phyloP scores from a whole-genome alignment of 2,329 filamentous ascomycete genomes.

The Coniochaeta sp. region DNA sequence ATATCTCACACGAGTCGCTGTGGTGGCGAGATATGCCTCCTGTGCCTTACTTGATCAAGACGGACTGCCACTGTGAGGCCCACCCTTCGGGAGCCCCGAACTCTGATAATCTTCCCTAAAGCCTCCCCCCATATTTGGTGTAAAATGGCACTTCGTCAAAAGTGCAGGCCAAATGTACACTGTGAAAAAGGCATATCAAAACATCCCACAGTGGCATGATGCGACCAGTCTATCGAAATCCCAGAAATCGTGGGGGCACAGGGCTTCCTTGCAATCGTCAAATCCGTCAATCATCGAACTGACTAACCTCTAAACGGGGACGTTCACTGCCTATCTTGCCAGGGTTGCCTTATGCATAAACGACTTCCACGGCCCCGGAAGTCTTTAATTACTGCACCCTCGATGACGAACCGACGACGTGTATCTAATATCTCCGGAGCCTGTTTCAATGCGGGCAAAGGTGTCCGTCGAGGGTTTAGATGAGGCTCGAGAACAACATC shows the following conservation, averaged over 20 bases:
- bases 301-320: neutral
- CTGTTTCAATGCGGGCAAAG: too few species aligned
- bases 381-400: too few species aligned
- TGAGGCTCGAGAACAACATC: neutral
- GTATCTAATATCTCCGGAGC: too few species aligned
- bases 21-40: neutral
- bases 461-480: too few species aligned
- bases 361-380: neutral
- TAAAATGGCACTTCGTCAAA: too few species aligned
- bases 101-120: neutral
- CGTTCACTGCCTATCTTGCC: neutral
- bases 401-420: too few species aligned
- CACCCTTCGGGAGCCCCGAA: too few species aligned
- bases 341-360: neutral
- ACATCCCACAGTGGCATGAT: neutral
- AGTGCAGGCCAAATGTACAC: too few species aligned
- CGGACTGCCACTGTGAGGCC: too few species aligned
- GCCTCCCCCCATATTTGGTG: too few species aligned
- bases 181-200: neutral
- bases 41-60: too few species aligned
- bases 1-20: neutral
- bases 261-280: neutral
- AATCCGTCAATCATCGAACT: neutral
- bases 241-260: neutral
- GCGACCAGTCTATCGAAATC: neutral